Evolutionary conservation across 768 basidiomycete species (phyloP), one percentile per base, ranked within the genome.

Genomic region (Albatrellus ellisii): DNA sequence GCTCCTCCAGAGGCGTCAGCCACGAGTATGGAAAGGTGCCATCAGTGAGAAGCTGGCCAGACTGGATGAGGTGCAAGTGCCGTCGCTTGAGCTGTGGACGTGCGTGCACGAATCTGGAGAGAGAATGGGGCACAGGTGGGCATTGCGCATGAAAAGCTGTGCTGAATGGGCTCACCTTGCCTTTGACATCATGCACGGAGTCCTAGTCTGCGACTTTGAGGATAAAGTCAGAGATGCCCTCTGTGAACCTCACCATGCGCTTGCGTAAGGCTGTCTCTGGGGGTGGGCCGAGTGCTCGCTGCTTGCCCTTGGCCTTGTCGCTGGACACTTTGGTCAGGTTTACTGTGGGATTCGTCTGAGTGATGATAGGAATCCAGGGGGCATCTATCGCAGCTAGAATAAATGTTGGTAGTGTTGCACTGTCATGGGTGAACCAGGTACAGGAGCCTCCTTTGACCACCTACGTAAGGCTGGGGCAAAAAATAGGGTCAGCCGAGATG

Each of bases 291-390:
- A 71, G 45, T 3, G 76, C 86, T 26, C 77, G 73, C 49, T 79
- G 85, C 52, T 89, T 89, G 37, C 86, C 86, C 57, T 81, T 84
- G 4, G 81, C 83, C 58, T 86, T 87, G 53, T 84, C 85, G 59
- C 86, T 88, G 55, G 86, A 17, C n/a, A n/a, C n/a, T n/a, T n/a
- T n/a, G n/a, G n/a, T n/a, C n/a, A n/a, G n/a, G n/a, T n/a, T n/a
- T n/a, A n/a, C n/a, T n/a, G n/a, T n/a, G n/a, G n/a, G n/a, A n/a
- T n/a, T n/a, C n/a, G n/a, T n/a, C n/a, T n/a, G n/a, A n/a, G n/a
- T n/a, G n/a, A n/a, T n/a, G n/a, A n/a, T n/a, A n/a, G n/a, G n/a
- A n/a, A n/a, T n/a, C n/a, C n/a, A n/a, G n/a, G n/a, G n/a, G n/a
- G n/a, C n/a, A n/a, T n/a, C n/a, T n/a, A n/a, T n/a, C n/a, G n/a